phyloP scores from a whole-genome alignment of 1,139 yeast species.

The Nematodospora anomalae region DNA sequence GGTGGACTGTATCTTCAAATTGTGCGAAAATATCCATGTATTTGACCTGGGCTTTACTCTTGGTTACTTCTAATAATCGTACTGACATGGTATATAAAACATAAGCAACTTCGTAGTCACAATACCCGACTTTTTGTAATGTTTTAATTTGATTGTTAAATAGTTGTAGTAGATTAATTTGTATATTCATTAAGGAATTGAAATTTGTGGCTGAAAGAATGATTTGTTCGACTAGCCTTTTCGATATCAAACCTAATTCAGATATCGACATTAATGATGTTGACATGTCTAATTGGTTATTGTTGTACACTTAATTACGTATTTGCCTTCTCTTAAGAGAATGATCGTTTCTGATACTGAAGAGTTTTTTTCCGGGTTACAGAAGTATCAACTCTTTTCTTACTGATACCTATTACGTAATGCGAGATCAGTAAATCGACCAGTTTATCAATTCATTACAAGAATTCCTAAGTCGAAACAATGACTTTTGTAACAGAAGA shows the following conservation, averaged over 20 bases:
- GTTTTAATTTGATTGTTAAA: constrained; percentile 34
- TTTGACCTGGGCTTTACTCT: constrained; percentile 16
- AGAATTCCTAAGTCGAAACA: no score
- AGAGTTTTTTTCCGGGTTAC: constrained; percentile 12
- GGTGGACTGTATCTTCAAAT: constrained; percentile 24
- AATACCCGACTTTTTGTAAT: constrained; percentile 27
- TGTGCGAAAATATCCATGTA: constrained; percentile 21
- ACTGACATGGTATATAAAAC: constrained; percentile 24
- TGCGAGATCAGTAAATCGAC: no score
- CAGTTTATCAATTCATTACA: no score
- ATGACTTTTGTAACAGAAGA: no score
- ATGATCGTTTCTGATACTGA: not conserved
- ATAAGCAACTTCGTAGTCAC: constrained; percentile 43
- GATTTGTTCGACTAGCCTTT: constrained; percentile 6
- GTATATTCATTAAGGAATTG: constrained; percentile 14
- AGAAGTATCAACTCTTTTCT: no score
- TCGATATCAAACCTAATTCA: constrained; percentile 5
- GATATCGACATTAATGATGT: not conserved
- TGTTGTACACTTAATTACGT: not conserved
- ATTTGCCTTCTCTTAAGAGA: not conserved
- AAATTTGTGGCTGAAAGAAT: constrained; percentile 2
- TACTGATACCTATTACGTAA: no score
- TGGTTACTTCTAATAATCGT: constrained; percentile 9
- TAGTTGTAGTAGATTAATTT: constrained; percentile 35
- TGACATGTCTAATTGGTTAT: constrained; percentile 1